Evolutionary conservation across 2,329 filamentous ascomycete species (phyloP).

Genomic region (Aureobasidium sp.): DNA sequence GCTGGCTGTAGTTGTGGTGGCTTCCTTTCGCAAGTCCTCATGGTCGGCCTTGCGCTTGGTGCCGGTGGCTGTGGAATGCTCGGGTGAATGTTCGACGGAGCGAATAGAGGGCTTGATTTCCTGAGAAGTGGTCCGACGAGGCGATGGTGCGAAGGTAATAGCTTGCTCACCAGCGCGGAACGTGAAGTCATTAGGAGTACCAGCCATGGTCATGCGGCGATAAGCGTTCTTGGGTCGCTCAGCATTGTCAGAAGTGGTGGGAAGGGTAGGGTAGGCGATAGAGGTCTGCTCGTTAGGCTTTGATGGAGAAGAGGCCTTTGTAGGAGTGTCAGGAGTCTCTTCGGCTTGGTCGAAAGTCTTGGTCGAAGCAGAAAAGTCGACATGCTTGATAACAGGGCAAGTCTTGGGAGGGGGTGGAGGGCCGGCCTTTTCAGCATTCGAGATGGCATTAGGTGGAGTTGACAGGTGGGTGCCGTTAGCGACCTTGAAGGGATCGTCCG

Average conservation of each 20-base stretch:
- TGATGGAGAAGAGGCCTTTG: slow-evolving; percentile 23
- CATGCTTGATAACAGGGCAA: slow-evolving; percentile 67
- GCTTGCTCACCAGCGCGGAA: slow-evolving; percentile 37
- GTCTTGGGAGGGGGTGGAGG: slow-evolving; percentile 47
- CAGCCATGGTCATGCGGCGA: slow-evolving; percentile 25
- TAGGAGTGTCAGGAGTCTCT: slow-evolving; percentile 19
- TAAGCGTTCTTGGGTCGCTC: slow-evolving; percentile 25
- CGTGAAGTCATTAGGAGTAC: slow-evolving; percentile 37
- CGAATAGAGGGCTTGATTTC: slow-evolving; percentile 35
- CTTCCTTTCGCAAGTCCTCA: slow-evolving; percentile 16
- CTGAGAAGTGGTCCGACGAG: slow-evolving; percentile 19
- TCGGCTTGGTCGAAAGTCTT: slow-evolving; percentile 22
- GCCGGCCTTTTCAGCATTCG: slow-evolving; percentile 23
- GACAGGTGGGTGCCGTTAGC: slow-evolving; percentile 51
- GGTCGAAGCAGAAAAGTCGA: slow-evolving; percentile 66
- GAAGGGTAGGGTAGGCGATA: slow-evolving; percentile 13
- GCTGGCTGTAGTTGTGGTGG: background rate
- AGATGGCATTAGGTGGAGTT: slow-evolving; percentile 30
- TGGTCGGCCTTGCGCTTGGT: slow-evolving; percentile 39
- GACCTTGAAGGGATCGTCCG: slow-evolving; percentile 49
- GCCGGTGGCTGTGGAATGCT: slow-evolving; percentile 15
- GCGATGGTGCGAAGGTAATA: slow-evolving; percentile 36
- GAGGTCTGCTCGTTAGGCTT: slow-evolving; percentile 10
- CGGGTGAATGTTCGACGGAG: slow-evolving; percentile 32
- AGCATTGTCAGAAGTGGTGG: slow-evolving; percentile 13